Base-by-base conservation (phyloP, 2,329 filamentous ascomycete genomes). In the Aphanocladium album region DNA sequence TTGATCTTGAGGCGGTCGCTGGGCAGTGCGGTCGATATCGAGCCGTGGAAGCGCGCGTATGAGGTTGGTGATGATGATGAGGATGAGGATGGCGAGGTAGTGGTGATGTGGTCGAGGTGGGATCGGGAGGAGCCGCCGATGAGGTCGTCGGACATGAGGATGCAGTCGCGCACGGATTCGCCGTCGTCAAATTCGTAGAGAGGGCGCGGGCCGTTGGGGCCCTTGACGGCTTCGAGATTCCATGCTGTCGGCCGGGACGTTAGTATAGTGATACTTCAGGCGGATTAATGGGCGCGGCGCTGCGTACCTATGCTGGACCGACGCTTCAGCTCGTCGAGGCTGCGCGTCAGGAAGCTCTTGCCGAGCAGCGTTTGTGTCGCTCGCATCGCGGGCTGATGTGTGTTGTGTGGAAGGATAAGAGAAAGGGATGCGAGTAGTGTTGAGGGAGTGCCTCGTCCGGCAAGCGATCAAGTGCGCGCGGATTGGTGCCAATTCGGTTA, bases 81-180 rank as follows among this genome's bases (percentile, higher is more conserved):
- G 27, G 64, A 45, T 2, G 64, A 16, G 39, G 53, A 19, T 35
- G 64, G 14, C 12, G 63, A 9, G 16, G 56, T 41, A 3, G 70
- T 60, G 4, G 72, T 76, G 45, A 86, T 77, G 71, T 85, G 87
- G 67, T 93, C 89, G 62, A 98, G 79, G 49, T 84, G 77, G 46
- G 86, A 89, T 19, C 83, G 84, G 37, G 93, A 96, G 77, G 85
- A 93, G 62, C 93, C 95, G 64, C 93, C 93, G 25, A 96, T 91
- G 69, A 93, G 89, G 61, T 81, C 80, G 73, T 99, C 93, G 66
- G 88, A 90, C 87, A 98, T 95, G 65, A 89, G 79, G 73, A 96
- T 95, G 73, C 82, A 84, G 64, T 78, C 76, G 39, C 74, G 65
- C 41, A 85, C 68, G 4, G 78, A 77, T 23, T 77, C 75, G 46